Conservation (phyloP, 2,329 filamentous ascomycete genomes). For the Beauveria pseudobassiana region DNA sequence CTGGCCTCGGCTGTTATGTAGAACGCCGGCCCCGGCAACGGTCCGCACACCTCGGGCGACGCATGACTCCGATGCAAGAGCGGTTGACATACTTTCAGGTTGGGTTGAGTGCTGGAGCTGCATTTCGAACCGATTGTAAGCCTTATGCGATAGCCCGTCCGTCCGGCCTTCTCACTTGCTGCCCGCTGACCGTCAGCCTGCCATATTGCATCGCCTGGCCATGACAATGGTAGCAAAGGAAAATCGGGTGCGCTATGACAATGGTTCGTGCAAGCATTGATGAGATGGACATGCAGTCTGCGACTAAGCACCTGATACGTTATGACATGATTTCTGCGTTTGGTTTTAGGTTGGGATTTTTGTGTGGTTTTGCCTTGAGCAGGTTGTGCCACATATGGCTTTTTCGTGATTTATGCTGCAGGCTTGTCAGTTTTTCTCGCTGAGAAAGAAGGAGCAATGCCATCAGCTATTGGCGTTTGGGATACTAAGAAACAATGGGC, state of each 20-base stretch:
- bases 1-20: conserved; percentile 38
- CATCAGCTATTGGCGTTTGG: conserved; percentile 2
- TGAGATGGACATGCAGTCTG: not conserved
- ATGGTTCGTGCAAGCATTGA: not conserved
- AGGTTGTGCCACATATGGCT: not conserved
- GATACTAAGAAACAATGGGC: conserved; percentile 13
- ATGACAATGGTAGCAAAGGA: not conserved
- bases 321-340: not conserved
- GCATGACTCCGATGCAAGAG: not conserved
- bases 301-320: not conserved
- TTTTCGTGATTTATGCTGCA: not conserved
- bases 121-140: not conserved
- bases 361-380: not conserved
- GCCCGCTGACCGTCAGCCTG: not conserved
- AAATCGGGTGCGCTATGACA: not conserved
- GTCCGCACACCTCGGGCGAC: not conserved
- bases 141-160: not conserved
- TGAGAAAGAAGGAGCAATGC: not conserved
- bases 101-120: not conserved
- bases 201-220: not conserved
- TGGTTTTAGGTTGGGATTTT: not conserved
- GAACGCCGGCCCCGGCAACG: conserved; percentile 17
- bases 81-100: not conserved
- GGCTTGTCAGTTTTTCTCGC: no score
- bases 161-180: not conserved